phyloP scores from a whole-genome alignment of 176 grass and related monocot genomes.

The Hordeum vulgare region MorexV3_pseudomolecules_assembly NC_058520.1:249514-250013 shows the following conservation, averaged over 20 bases:
- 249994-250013: constrained; percentile 52
- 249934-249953: not conserved
- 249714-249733: not conserved
- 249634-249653: not conserved
- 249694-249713: not conserved
- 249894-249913: not conserved
- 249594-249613: not conserved
- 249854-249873: not conserved
- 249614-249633: not conserved
- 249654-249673: not conserved
- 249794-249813: too few relatives aligned
- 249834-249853: not conserved
- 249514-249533: too few relatives aligned
- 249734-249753: not conserved
- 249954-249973: not conserved
- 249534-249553: not conserved
- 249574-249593: not conserved
- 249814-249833: not conserved
- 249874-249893: not conserved
- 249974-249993: constrained; percentile 26
- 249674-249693: not conserved
- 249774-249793: not conserved
- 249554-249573: not conserved
- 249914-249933: not conserved
- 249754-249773: not conserved